Percentiles rank a stretch among this genome's conserved stretches.
Evolutionary conservation across 2,329 filamentous ascomycete species (phyloP).

Genomic region (Scedosporium aurantiacum): DNA sequence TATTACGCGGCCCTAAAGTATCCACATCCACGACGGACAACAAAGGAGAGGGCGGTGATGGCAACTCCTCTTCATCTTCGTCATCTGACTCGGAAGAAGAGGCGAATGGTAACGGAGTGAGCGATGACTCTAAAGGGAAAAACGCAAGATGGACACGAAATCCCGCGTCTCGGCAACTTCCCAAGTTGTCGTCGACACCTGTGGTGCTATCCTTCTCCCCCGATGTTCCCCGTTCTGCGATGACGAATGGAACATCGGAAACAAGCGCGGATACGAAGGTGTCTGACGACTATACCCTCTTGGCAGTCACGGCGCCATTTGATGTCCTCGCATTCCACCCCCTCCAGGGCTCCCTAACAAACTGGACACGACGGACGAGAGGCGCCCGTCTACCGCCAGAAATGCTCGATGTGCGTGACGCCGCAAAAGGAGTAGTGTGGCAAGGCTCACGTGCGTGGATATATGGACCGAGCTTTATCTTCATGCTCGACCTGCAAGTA

Average conservation of each 20-base stretch:
- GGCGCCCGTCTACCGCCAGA: slow-evolving; percentile 61
- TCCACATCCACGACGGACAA: slow-evolving; percentile 17
- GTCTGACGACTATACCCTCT: slow-evolving; percentile 38
- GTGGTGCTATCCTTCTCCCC: slow-evolving; percentile 58
- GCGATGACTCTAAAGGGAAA: slow-evolving; percentile 23
- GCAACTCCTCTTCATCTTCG: slow-evolving; percentile 22
- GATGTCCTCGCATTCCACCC: slow-evolving; percentile 67
- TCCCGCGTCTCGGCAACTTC: slow-evolving; percentile 56
- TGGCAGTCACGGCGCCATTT: slow-evolving; percentile 34
- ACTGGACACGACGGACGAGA: slow-evolving; percentile 80
- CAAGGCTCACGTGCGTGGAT: slow-evolving; percentile 71
- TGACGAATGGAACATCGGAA: slow-evolving; percentile 5
- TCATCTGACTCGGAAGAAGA: slow-evolving; percentile 26
- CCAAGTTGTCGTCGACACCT: slow-evolving; percentile 54
- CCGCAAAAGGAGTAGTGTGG: slow-evolving; percentile 79
- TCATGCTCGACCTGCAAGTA: slow-evolving; percentile 77
- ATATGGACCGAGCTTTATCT: slow-evolving; percentile 75
- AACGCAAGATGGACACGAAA: slow-evolving; percentile 63
- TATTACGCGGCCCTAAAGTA: slow-evolving; percentile 40
- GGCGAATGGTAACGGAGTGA: slow-evolving; percentile 32
- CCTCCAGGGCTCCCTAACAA: slow-evolving; percentile 61
- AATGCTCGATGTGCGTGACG: slow-evolving; percentile 64
- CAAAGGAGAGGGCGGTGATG: slow-evolving; percentile 21
- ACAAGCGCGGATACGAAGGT: slow-evolving; percentile 16
- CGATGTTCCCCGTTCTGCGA: slow-evolving; percentile 23